phyloP scores from a whole-genome alignment of 1,284 basidiomycete genomes.

The Cutaneotrichosporon daszewskae region DNA sequence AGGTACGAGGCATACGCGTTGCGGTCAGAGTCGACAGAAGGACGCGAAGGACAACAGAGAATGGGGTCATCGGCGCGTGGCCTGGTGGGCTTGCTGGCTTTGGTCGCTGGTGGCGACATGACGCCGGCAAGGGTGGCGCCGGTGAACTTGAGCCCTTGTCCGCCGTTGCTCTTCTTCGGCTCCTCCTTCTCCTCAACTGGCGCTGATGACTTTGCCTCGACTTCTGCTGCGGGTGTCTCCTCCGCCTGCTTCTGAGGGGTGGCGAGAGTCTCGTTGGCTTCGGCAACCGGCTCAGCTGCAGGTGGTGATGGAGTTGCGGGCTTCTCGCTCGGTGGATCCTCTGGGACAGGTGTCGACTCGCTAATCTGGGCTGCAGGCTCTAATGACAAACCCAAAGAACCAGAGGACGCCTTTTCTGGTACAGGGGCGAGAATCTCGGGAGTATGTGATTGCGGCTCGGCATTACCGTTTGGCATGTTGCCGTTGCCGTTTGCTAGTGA shows the following conservation, averaged over 20 bases:
- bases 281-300: conserved; percentile 1
- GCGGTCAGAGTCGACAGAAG: conserved; percentile 9
- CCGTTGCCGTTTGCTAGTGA: conserved; percentile 3
- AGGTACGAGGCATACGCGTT: conserved; percentile 20
- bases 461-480: conserved; percentile 1
- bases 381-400: conserved; percentile 16
- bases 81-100: background rate
- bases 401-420: conserved; percentile 3
- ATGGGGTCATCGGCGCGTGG: conserved; percentile 7
- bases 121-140: conserved; percentile 9
- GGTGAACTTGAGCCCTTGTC: conserved; percentile 10
- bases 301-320: too few relatives aligned
- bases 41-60: conserved; percentile 13
- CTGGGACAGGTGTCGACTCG: too few relatives aligned
- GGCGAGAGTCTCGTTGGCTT: background rate
- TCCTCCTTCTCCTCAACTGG: background rate
- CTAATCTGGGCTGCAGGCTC: conserved; percentile 9
- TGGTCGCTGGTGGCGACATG: conserved; percentile 3
- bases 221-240: background rate
- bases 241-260: background rate
- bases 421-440: conserved; percentile 7
- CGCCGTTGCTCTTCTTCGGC: background rate
- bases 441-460: background rate
- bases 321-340: too few relatives aligned
- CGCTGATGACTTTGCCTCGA: background rate